These are phyloP conservation scores for Lasiodiplodia hormozganensis DNA, from an alignment of 2,329 filamentous ascomycete species.

Conservation along the genomic window DNA sequence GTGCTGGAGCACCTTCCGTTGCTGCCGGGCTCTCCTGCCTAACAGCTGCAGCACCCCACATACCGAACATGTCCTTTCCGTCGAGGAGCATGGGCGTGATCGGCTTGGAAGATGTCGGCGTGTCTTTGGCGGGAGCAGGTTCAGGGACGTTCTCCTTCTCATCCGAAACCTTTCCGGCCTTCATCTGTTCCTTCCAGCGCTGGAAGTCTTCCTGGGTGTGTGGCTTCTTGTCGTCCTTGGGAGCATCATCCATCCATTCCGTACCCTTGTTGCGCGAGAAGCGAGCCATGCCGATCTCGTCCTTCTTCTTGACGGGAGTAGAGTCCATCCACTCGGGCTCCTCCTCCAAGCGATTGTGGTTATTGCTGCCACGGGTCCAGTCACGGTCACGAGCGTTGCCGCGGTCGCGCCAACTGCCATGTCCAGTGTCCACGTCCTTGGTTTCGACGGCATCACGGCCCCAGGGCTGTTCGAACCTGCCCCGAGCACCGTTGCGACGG, in stretches of 20 bases:
- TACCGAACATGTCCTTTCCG: constrained; percentile 73
- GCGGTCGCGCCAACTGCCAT: constrained; percentile 66
- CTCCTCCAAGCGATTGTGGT: constrained; percentile 54
- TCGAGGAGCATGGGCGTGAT: constrained; percentile 70
- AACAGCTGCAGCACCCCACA: constrained; percentile 56
- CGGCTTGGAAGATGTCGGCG: constrained; percentile 49
- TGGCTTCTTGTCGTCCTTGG: constrained; percentile 70
- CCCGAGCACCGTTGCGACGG: constrained; percentile 71
- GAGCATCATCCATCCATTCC: constrained; percentile 82
- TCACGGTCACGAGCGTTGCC: constrained; percentile 61
- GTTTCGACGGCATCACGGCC: constrained; percentile 59
- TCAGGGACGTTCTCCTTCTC: constrained; percentile 52
- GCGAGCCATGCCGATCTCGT: constrained; percentile 57
- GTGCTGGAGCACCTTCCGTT: constrained; percentile 31
- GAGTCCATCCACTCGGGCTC: constrained; percentile 28
- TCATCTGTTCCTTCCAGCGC: constrained; percentile 93
- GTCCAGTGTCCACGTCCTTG: constrained; percentile 57
- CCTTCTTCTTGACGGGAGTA: constrained; percentile 56
- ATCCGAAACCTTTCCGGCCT: constrained; percentile 63
- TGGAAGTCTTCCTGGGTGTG: constrained; percentile 92
- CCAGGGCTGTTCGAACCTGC: constrained; percentile 76
- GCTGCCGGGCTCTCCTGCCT: constrained; percentile 35
- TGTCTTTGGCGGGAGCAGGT: constrained; percentile 36
- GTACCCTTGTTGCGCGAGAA: constrained; percentile 52
- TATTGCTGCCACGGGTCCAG: constrained; percentile 59